Evolutionary conservation across 768 basidiomycete species (phyloP), one percentile per base, ranked within the genome.

Genomic region (Podaxis sp.): DNA sequence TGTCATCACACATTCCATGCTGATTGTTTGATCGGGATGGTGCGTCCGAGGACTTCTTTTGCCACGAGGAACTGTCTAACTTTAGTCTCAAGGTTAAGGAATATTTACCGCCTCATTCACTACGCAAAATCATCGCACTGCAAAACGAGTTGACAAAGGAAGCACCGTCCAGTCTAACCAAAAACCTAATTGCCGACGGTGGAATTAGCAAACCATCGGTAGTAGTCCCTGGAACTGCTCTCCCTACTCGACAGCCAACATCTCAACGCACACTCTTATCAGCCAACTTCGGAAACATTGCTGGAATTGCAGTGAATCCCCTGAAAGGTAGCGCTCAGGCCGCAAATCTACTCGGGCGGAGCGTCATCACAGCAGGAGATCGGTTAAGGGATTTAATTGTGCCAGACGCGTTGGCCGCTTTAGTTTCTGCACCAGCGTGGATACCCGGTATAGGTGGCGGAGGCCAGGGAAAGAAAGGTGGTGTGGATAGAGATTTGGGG

Each of bases 1-100:
- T 99, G 97, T 75, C 93, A 95, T 69, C 97, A 99, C 73, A 86
- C 88, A 15, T 99, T 99, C 85, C 97, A 99, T 76, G 95, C 95
- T 5, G 96, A 99, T 72, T 99, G 97, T 77, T 80, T 99, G 58
- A 95, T 99, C 73, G 87, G 89, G 28, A 80, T 97, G 84, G 97
- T 98, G 70, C 71, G 93, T 78, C 48, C 24, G 33, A 62, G 30
- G 33, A 54, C 33, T 26, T 52, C 52, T 40, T 57, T 56, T 20
- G 56, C 46, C 50, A 12, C 44, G 2, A 58, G 22, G 17, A n/a
- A 28, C 11, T 30, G 30, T n/a, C 58, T 50, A 53, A 40, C 56
- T 71, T 66, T 52, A 55, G 65, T 56, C 38, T 38, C 24, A 68
- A 99, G 96, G 93, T 89, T 24, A 99, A 94, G 73, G 95, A 97